Evolutionary conservation across 2,329 filamentous ascomycete genomes (phyloP).

Genomic region (Malbranchea cinnamomea): DNA sequence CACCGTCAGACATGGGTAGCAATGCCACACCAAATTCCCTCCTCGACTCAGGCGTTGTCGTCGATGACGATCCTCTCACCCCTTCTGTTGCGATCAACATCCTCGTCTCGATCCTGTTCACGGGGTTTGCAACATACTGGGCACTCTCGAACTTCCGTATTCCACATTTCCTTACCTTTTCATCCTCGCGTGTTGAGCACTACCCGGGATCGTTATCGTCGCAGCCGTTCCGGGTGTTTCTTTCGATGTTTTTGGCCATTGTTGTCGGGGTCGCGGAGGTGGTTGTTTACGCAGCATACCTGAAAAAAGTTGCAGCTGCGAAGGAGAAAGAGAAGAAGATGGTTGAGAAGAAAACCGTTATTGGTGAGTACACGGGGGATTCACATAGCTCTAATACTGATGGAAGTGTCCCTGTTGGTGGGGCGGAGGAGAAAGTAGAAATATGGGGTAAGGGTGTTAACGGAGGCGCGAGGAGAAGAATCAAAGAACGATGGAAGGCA

Average conservation of each 20-base stretch:
- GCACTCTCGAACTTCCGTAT: slow-evolving; percentile 24
- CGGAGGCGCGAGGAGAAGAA: slow-evolving; percentile 25
- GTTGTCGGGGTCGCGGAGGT: slow-evolving; percentile 33
- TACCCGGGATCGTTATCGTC: slow-evolving; percentile 11
- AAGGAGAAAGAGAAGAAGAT: slow-evolving; percentile 22
- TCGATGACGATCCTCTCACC: slow-evolving; percentile 32
- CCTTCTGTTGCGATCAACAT: slow-evolving; percentile 69
- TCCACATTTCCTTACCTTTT: slow-evolving; percentile 14
- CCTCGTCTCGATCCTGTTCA: slow-evolving; percentile 66
- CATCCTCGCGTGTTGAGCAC: slow-evolving; percentile 9
- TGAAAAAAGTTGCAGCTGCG: slow-evolving; percentile 28
- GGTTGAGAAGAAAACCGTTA: slow-evolving; percentile 23
- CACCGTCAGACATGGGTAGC: slow-evolving; percentile 38
- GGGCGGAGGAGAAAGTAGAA: slow-evolving; percentile 14
- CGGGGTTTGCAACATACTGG: slow-evolving; percentile 33
- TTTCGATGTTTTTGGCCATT: slow-evolving; percentile 26
- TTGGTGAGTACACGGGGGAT: slow-evolving; percentile 8
- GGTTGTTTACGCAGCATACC: slow-evolving; percentile 31
- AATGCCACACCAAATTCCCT: slow-evolving; percentile 19
- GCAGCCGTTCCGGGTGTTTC: slow-evolving; percentile 24
- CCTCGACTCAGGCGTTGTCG: slow-evolving; percentile 21
- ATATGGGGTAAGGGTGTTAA: slow-evolving; percentile 29
- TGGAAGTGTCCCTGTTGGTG: background rate
- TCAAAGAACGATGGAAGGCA: slow-evolving; percentile 25
- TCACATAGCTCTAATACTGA: slow-evolving; percentile 1